Percentiles rank a stretch among this genome's conserved stretches.
Conservation (phyloP, 106 monocot species). For the Dactylorhiza incarnata region DNA sequence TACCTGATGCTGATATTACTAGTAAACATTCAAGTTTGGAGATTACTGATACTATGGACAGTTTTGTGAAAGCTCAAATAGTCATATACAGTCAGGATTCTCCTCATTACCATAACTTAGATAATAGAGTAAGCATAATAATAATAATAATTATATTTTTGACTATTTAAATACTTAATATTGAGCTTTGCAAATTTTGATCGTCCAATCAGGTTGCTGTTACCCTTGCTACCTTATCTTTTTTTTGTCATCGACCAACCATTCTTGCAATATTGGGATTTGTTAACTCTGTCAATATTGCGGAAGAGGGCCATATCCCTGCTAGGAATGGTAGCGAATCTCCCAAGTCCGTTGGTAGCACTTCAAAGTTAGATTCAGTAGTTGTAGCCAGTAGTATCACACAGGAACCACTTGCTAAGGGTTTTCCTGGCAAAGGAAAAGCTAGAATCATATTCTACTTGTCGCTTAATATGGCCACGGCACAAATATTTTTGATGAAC, state of each 20-base stretch:
- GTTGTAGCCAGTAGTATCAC: conserved; percentile 14
- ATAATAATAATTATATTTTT: conserved; percentile 1
- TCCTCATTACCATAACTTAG: conserved; percentile 59
- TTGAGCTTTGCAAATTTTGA: neutral
- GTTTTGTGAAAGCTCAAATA: conserved; percentile 94
- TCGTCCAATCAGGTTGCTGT: conserved; percentile 50
- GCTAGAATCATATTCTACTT: conserved; percentile 68
- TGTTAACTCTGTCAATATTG: conserved; percentile 63
- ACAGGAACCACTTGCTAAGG: conserved; percentile 46
- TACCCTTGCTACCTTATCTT: conserved; percentile 75
- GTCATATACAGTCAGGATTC: conserved; percentile 70
- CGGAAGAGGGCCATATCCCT: conserved; percentile 20
- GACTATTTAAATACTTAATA: neutral
- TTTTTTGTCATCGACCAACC: conserved; percentile 93
- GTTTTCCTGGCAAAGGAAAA: conserved; percentile 78
- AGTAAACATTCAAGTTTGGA: conserved; percentile 19
- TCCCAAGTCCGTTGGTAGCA: conserved; percentile 6
- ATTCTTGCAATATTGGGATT: conserved; percentile 85
- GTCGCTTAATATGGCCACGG: conserved; percentile 71
- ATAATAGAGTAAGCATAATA: conserved; percentile 54
- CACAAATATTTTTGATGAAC: conserved; percentile 84
- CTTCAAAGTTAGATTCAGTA: neutral
- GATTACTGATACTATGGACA: conserved; percentile 41
- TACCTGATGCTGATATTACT: conserved; percentile 48
- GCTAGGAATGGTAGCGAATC: conserved; percentile 7